Conservation (phyloP, 2,329 filamentous ascomycete species). For the Alternaria dauci region DNA sequence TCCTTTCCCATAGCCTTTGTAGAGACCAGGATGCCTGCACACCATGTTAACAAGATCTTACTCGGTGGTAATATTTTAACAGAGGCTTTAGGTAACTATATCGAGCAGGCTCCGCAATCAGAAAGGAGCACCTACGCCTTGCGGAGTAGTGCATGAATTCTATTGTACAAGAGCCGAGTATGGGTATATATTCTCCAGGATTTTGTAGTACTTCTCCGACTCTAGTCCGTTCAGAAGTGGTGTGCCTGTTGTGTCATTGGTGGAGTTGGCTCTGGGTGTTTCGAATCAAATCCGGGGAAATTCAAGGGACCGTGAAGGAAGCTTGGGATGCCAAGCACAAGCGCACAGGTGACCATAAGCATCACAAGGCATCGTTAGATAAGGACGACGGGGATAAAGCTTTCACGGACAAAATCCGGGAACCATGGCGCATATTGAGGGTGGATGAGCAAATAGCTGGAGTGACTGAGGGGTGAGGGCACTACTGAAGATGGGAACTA, state of each 20-base stretch:
- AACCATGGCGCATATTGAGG: background rate
- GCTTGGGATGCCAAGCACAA: conserved; percentile 1
- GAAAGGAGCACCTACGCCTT: conserved; percentile 2
- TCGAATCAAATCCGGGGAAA: conserved; percentile 2
- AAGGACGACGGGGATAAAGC: background rate
- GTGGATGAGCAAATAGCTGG: background rate
- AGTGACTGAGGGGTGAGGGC: background rate
- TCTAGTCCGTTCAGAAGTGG: background rate
- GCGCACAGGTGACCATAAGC: background rate
- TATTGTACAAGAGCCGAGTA: background rate
- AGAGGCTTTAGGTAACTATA: background rate
- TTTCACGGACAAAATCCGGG: background rate
- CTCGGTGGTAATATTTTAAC: background rate
- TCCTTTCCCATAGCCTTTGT: background rate
- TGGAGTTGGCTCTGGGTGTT: conserved; percentile 1
- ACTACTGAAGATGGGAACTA: background rate
- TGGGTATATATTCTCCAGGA: background rate
- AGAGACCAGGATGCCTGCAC: background rate
- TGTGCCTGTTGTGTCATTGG: background rate
- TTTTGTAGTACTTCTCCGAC: conserved; percentile 1
- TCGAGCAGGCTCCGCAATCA: background rate
- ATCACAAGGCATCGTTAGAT: background rate
- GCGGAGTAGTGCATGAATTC: background rate
- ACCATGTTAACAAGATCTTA: background rate
- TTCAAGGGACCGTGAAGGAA: background rate